Evolutionary conservation across 192 early-diverging fungal species (phyloP).

Genomic region (Funneliformis mosseae): DNA sequence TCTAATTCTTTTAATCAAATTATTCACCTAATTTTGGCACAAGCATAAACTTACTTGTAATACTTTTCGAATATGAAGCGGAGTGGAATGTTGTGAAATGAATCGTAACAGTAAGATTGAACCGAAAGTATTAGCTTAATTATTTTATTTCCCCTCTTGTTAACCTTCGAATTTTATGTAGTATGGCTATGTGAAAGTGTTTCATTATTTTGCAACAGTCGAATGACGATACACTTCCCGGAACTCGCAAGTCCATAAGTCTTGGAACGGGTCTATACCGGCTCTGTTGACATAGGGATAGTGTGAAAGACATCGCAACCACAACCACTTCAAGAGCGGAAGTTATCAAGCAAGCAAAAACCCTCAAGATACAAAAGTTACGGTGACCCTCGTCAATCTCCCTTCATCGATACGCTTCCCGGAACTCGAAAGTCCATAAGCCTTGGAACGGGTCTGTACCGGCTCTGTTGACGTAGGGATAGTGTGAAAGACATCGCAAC

Average conservation of each 20-base stretch:
- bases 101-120: too few relatives aligned
- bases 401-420: slow-evolving; percentile 21
- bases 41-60: too few relatives aligned
- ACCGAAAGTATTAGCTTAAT: too few relatives aligned
- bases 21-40: too few relatives aligned
- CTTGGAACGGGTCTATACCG: neutral
- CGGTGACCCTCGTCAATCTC: slow-evolving; percentile 13
- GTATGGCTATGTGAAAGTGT: too few relatives aligned
- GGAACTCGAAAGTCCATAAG: slow-evolving; percentile 24
- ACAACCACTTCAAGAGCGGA: slow-evolving; percentile 27
- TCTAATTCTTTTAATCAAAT: too few relatives aligned
- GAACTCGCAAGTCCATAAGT: slow-evolving; percentile 26
- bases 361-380: slow-evolving; percentile 28
- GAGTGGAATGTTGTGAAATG: too few relatives aligned
- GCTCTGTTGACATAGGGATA: slow-evolving; percentile 6
- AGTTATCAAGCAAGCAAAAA: slow-evolving; percentile 28
- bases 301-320: slow-evolving; percentile 19
- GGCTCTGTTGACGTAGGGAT: slow-evolving; percentile 3
- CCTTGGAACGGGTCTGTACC: neutral
- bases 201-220: too few relatives aligned
- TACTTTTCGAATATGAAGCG: too few relatives aligned
- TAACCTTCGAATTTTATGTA: too few relatives aligned
- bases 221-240: slow-evolving; percentile 22
- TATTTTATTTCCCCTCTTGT: too few relatives aligned
- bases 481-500: slow-evolving; percentile 19